Base-by-base conservation (phyloP, 2,329 filamentous ascomycete species). In the Furcasterigmium furcatum region DNA sequence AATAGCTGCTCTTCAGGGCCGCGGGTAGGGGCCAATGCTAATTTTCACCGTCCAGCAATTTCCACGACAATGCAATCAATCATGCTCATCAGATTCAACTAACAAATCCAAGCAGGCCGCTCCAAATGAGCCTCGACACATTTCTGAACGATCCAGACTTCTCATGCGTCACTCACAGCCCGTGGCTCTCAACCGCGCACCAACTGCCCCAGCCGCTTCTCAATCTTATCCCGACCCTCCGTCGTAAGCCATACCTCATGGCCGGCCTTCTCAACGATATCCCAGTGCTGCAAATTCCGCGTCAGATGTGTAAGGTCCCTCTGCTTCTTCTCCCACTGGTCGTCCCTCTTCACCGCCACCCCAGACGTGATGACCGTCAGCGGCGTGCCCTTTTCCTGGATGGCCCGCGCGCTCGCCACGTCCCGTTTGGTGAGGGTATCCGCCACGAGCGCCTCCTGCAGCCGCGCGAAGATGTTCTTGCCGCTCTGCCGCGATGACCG, bases 401-500 rank as follows among this genome's bases (percentile, higher is more conserved):
- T 94, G 39, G 85, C 84, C 19, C 87, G 76, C 47, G 90, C 90
- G 48, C 84, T 87, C 38, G 77, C 72, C 16, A 95, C 83, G 58
- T 99, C 94, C 27, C 88, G 88, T 63, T 84, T 86, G 13, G 90
- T 90, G 54, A 97, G 81, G 1, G 88, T 89, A 53, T 84, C 80
- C 1, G 91, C 91, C 25, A 96, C 90, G 1, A 97, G 75, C 53
- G 86, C 92, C 70, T 99, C 94, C 67, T 99, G 94, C 46, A 99
- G 74, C 66, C 91, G 88, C 5, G 91, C 87, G 63, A 95, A 96
- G 64, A 96, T 85, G 62, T 81, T 85, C 63, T 91, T 95, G 50
- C 88, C 88, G 20, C 76, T 77, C 65, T 95, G 89, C 59, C 90
- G 86, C 1, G 90, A 82, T 5, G 84, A 82, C 38, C 82, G 78